phyloP scores from a whole-genome alignment of 2,329 filamentous ascomycete species.

The Pseudogymnoascus sp. region DNA sequence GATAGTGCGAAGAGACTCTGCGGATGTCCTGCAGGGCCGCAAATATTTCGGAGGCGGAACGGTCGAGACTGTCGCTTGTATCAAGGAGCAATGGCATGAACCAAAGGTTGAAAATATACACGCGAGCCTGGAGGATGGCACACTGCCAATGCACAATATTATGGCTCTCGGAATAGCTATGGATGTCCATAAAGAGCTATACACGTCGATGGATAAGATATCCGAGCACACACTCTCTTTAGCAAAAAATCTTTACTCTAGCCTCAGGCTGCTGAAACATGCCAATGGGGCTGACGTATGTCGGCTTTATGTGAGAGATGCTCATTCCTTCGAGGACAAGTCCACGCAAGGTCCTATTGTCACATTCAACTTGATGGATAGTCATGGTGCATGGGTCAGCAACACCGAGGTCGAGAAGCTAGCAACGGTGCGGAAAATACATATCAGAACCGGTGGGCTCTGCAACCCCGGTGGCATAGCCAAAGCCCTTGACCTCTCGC shows the following conservation, averaged over 20 bases:
- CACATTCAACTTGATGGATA: constrained; percentile 72
- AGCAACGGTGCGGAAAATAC: constrained; percentile 66
- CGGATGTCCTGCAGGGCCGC: constrained; percentile 52
- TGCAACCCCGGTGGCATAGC: constrained; percentile 90
- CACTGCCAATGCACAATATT: constrained; percentile 82
- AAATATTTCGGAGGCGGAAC: constrained; percentile 92
- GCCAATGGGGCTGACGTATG: constrained; percentile 41
- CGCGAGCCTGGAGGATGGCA: constrained; percentile 82
- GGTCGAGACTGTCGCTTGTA: constrained; percentile 75
- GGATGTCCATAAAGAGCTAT: constrained; percentile 58
- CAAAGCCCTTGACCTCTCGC: constrained; percentile 58
- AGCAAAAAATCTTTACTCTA: constrained; percentile 46
- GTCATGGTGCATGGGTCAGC: constrained; percentile 64
- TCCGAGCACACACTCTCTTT: constrained; percentile 64
- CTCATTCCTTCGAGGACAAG: constrained; percentile 13
- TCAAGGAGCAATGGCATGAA: constrained; percentile 76
- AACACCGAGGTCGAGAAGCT: constrained; percentile 83
- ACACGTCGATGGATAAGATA: constrained; percentile 59
- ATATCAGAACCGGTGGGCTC: constrained; percentile 78
- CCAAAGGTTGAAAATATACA: constrained; percentile 65
- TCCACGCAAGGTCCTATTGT: constrained; percentile 61
- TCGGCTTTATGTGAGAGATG: constrained; percentile 18
- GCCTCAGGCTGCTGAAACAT: constrained; percentile 55
- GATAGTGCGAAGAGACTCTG: constrained; percentile 66
- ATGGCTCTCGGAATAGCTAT: constrained; percentile 72